Evolutionary conservation across 2,329 filamentous ascomycete species (phyloP), one percentile per base, ranked within the genome.

Genomic region (Aspergillus pseudoviridinutans): DNA sequence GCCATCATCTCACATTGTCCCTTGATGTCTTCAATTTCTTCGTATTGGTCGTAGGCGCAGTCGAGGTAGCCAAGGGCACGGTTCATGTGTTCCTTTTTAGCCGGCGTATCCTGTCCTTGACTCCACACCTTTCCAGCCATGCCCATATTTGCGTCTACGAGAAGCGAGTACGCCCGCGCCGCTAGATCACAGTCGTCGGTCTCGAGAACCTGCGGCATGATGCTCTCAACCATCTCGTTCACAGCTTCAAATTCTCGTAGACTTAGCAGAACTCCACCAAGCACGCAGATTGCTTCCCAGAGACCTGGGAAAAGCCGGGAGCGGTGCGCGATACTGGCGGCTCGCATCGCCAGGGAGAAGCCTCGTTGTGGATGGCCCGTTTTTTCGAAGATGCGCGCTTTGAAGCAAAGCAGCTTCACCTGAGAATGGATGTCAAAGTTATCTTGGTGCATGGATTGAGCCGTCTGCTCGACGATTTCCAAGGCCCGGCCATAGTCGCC

Each of bases 81-180:
- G 7, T 80, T 82, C 66, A 90, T 71, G 63, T 82, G 80, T 66
- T 87, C 84, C 41, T 79, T 80, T 54, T 78, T 78, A 7, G 73
- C 73, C 4, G 79, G 61, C 3, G 52, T 59, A 17, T 61, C 64
- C n/a, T 64, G 53, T 73, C 69, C 54, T 49, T 66, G 47, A 58
- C 58, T 66, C 63, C 78, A 67, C 71, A 74, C 59, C 59, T 64
- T 78, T 68, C 38, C 90, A 0, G 90, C 91, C 60, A 90, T 75
- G 0, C 92, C 92, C 79, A 96, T 89, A 64, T 87, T 84, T 0
- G 90, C 87, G 69, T 96, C 91, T 0, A 85, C 89, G 3, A 95
- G 81, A 24, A 85, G 74, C 1, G 84, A 83, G 71, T 92, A 93
- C 20, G 91, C 80, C 24, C 79, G 80, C 0, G 87, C 91, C 0